Base-by-base conservation (phyloP, 2,329 filamentous ascomycete species). In the Arachnopeziza araneosa region DNA sequence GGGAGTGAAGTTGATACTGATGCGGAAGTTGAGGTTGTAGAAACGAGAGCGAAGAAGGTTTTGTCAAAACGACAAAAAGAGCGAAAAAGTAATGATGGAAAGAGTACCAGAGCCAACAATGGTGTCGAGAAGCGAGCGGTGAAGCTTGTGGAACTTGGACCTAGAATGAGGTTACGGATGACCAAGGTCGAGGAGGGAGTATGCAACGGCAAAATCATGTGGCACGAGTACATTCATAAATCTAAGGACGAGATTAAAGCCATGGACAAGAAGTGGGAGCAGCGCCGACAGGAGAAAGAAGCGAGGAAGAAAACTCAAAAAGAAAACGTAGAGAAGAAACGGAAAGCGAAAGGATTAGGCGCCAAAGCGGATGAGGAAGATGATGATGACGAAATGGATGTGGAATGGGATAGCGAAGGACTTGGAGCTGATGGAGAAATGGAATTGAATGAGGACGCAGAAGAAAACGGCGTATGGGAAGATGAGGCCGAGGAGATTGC, bases 111-210 rank as follows among this genome's bases (percentile, higher is more conserved):
- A 1, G 64, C 66, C 56, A 64, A 68, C 61, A 62, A 63, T 60
- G 64, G 67, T 50, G 68, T 75, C 26, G 90, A 96, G 75, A 90
- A 91, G 68, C 85, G 91, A 52, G 93, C 90, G 0, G 90, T 99
- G 23, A 97, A 96, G 73, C 80, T 99, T 7, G 87, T 96, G 2
- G 95, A 99, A 76, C 78, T 99, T 0, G 95, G 95, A 0, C 95
- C 95, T 1, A 85, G 95, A 57, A 88, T 99, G 89, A 88, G 85
- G 62, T 78, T 99, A 50, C 86, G 93, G 32, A 79, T 99, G 76
- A 93, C 91, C 58, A 99, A 99, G 78, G 93, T 99, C 4, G 95
- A 99, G 72, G 95, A 99, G 68, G 95, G 93, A 1, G 76, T 98
- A 7, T 97, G 92, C 69, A 83, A 84, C 24, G 95, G 95, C 55